phyloP scores from a whole-genome alignment of 2,329 filamentous ascomycete species.

The Acrodontium crateriforme region DNA sequence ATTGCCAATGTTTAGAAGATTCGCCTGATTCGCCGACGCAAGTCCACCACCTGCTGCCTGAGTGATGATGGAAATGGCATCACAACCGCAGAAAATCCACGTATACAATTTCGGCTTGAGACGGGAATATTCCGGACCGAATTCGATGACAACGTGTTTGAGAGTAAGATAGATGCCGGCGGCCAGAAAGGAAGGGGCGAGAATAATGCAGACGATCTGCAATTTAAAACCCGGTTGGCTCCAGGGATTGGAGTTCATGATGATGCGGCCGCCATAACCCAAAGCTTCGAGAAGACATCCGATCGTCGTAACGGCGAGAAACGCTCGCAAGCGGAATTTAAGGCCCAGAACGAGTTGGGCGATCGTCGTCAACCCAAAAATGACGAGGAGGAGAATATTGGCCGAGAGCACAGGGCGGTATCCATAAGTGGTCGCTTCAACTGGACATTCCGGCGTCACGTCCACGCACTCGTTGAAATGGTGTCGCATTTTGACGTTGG shows the following conservation, averaged over 20 bases:
- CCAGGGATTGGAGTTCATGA: conserved; percentile 41
- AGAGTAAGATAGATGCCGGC: conserved; percentile 44
- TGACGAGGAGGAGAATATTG: conserved; percentile 26
- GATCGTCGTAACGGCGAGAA: conserved; percentile 9
- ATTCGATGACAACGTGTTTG: conserved; percentile 41
- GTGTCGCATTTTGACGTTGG: conserved; percentile 1
- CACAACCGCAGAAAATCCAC: conserved; percentile 43
- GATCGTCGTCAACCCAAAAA: conserved; percentile 23
- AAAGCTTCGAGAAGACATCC: conserved; percentile 30
- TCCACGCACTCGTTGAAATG: conserved; percentile 12
- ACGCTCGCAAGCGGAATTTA: conserved; percentile 24
- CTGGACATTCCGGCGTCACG: conserved; percentile 21
- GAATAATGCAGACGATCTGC: conserved; percentile 38
- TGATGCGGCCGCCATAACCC: conserved; percentile 41
- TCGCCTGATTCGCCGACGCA: conserved; percentile 35
- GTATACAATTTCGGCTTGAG: conserved; percentile 24
- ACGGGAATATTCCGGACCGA: conserved; percentile 25
- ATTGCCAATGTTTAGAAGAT: conserved; percentile 33
- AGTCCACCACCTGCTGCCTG: conserved; percentile 45
- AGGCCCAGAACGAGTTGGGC: conserved; percentile 22
- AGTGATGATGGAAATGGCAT: conserved; percentile 40
- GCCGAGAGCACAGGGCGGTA: conserved; percentile 26
- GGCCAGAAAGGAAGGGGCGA: conserved; percentile 42
- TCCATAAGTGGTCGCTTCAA: conserved; percentile 26
- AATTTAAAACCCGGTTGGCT: conserved; percentile 34